Base-by-base conservation (phyloP, 129 eudicot species). In the Gnaphalium uliginosum region DNA sequence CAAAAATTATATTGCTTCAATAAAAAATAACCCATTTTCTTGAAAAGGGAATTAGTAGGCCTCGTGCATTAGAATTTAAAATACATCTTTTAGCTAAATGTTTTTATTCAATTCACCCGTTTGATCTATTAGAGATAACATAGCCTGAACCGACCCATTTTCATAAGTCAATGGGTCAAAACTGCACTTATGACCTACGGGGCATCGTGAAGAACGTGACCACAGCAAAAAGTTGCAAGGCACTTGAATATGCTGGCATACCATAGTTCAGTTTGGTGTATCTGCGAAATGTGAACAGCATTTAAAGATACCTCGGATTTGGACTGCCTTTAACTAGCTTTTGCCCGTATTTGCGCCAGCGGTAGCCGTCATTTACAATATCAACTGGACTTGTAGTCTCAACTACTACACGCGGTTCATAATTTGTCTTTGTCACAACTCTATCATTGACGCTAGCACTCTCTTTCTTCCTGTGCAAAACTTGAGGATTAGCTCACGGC, bases 311-410 rank as follows among this genome's bases (percentile, higher is more conserved):
- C 97, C 97, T 84, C 32, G 97, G 94, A 50, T 88, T 82, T 15
- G 90, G 78, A 78, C 83, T 91, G 82, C 91, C 94, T 83, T 88
- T 91, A 3, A 91, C 91, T 82, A 80, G 67, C 74, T 91, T 91
- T 80, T 91, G 97, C 61, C 97, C 94, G 48, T 91, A 91, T 79
- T 91, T 91, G 67, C 97, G 94, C 97, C 94, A 91, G 18, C 97
- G 87, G 69, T 82, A 88, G 61, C 97, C 97, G 74, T 91, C 97
- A 79, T 86, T 86, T 51, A 91, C 88, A 65, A 88, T 66, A 79
- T 91, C 94, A 81, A 91, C 91, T 68, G 68, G 88, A 71, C 97
- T 91, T 43, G 73, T 74, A 53, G 91, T 91, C 75, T 86, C 82
- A 71, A 91, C 89, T 58, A 91, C 91, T 53, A 80, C 59, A 17